Conservation (phyloP, 2,329 filamentous ascomycete genomes). For the Penicillium decumbens region DNA sequence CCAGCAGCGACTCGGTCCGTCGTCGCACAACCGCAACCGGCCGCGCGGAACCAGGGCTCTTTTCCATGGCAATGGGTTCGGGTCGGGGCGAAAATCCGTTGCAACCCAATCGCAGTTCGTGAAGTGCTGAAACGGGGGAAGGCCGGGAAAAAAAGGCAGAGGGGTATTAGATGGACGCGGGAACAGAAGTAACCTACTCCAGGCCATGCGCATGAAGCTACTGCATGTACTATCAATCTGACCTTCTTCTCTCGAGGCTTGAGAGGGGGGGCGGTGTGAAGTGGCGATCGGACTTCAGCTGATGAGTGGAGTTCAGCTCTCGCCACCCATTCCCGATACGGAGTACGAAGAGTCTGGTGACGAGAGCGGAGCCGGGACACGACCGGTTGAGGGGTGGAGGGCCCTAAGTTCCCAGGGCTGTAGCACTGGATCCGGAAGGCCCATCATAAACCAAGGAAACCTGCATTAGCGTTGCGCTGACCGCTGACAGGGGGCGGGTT, state of each 20-base stretch:
- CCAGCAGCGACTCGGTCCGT: slow-evolving; percentile 33
- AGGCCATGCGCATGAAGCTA: slow-evolving; percentile 21
- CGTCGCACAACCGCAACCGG: slow-evolving; percentile 30
- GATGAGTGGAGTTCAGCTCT: slow-evolving; percentile 22
- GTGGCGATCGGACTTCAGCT: slow-evolving; percentile 29
- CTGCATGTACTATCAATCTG: slow-evolving; percentile 21
- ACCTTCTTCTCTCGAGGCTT: not conserved
- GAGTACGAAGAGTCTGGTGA: slow-evolving; percentile 12
- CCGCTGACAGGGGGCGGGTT: slow-evolving; percentile 27
- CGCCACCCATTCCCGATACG: slow-evolving; percentile 16
- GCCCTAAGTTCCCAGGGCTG: slow-evolving; percentile 35
- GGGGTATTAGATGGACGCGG: not conserved
- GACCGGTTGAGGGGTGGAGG: slow-evolving; percentile 8
- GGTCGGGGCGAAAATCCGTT: slow-evolving; percentile 20
- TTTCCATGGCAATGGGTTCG: slow-evolving; percentile 25
- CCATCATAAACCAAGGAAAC: slow-evolving; percentile 32
- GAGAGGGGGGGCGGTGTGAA: slow-evolving; percentile 17
- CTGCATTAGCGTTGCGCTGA: slow-evolving; percentile 36
- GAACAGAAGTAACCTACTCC: slow-evolving; percentile 11
- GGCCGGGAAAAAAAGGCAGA: not conserved
- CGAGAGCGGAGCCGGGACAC: slow-evolving; percentile 16
- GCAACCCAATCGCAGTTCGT: not conserved
- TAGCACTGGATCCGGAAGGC: slow-evolving; percentile 32
- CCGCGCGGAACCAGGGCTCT: slow-evolving; percentile 25
- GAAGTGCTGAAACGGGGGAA: not conserved